Evolutionary conservation across 2,329 filamentous ascomycete species (phyloP).

Genomic region (Xylariales sp.): DNA sequence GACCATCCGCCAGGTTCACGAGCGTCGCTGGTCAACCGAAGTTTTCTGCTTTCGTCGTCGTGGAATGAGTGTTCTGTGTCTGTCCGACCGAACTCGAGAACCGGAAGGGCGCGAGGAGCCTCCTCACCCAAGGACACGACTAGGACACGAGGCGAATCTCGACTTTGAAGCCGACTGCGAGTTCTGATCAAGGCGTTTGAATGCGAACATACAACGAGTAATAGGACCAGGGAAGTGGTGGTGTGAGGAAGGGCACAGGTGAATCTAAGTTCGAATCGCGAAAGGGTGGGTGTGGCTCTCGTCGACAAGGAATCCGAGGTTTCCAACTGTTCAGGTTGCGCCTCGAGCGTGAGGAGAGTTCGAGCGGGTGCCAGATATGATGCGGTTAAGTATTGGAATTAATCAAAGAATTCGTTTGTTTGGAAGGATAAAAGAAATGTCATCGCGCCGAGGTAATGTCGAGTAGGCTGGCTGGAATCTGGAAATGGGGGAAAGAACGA

Average conservation of each 20-base stretch:
- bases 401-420: no score
- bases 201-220: slow-evolving; percentile 11
- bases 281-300: slow-evolving; percentile 8
- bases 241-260: slow-evolving; percentile 4
- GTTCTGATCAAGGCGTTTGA: slow-evolving; percentile 12
- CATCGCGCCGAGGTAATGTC: neutral
- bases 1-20: slow-evolving; percentile 1
- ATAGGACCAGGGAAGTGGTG: slow-evolving; percentile 11
- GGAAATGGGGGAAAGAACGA: slow-evolving; percentile 1
- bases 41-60: neutral
- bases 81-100: slow-evolving; percentile 2
- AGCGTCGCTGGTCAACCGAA: neutral
- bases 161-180: slow-evolving; percentile 13
- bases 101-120: slow-evolving; percentile 11
- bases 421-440: neutral
- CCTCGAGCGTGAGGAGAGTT: slow-evolving; percentile 20
- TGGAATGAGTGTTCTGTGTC: neutral
- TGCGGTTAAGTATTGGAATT: no score
- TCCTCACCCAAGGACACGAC: slow-evolving; percentile 21
- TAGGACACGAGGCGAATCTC: slow-evolving; percentile 22
- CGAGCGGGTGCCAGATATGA: slow-evolving; percentile 16
- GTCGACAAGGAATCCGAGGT: slow-evolving; percentile 15
- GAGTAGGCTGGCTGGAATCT: neutral
- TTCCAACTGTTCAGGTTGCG: slow-evolving; percentile 23
- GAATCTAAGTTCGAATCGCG: slow-evolving; percentile 16